Evolutionary conservation across 1,284 basidiomycete species (phyloP).

Genomic region (Lignosus rhinocerotis): DNA sequence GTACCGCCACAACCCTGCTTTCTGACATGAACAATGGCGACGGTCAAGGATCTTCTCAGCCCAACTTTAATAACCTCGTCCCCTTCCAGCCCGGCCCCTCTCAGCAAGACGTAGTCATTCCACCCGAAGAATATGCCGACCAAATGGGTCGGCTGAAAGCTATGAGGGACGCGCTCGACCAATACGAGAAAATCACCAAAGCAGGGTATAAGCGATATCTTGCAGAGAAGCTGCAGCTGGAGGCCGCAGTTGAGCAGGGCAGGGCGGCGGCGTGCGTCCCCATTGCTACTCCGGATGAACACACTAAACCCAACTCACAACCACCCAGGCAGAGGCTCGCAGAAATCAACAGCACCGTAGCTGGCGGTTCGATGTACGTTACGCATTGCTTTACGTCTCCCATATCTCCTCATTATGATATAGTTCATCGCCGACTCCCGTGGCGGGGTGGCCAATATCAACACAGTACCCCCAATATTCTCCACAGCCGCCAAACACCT

Average conservation of each 20-base stretch:
- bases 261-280: constrained; percentile 39
- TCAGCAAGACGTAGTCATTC: constrained; percentile 12
- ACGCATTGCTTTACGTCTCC: not conserved
- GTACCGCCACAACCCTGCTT: not conserved
- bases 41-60: not conserved
- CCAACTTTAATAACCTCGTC: constrained; percentile 7
- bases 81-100: constrained; percentile 5
- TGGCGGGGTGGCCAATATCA: not conserved
- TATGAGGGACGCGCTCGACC: constrained; percentile 32
- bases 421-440: not conserved
- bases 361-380: not conserved
- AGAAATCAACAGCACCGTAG: not conserved
- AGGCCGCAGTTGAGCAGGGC: constrained; percentile 38
- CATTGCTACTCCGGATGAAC: not conserved
- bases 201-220: constrained; percentile 35
- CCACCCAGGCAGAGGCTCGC: constrained; percentile 10
- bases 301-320: not conserved
- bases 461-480: not conserved
- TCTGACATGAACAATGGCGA: constrained; percentile 24
- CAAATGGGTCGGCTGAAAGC: constrained; percentile 38
- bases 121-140: constrained; percentile 22
- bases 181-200: constrained; percentile 37
- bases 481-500: not conserved
- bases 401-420: not conserved
- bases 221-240: constrained; percentile 29